phyloP scores from a whole-genome alignment of 2,329 filamentous ascomycete species.

The Bertia moriformis region DNA sequence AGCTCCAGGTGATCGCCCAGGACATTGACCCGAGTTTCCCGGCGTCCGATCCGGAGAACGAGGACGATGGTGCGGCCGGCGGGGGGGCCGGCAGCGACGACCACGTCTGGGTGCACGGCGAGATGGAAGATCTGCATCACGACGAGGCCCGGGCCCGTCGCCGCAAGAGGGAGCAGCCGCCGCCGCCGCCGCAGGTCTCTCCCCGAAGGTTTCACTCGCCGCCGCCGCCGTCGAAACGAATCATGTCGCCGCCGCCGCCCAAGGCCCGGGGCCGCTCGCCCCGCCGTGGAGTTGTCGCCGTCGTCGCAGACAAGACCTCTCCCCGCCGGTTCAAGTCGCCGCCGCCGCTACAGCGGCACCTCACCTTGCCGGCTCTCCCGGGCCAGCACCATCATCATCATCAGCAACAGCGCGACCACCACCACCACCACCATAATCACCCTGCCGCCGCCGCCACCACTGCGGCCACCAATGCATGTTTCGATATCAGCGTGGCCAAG shows the following conservation, averaged over 20 bases:
- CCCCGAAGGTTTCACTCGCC: conserved; percentile 29
- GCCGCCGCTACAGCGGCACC: too few relatives aligned
- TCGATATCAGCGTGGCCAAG: not conserved
- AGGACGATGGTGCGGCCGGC: not conserved
- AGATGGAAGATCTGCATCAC: conserved; percentile 51
- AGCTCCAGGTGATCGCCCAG: conserved; percentile 74
- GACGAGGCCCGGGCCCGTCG: conserved; percentile 33
- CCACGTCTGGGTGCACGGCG: conserved; percentile 28
- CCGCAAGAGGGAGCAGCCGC: conserved; percentile 8
- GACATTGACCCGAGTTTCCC: conserved; percentile 97
- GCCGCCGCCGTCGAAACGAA: conserved; percentile 28
- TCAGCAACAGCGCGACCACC: not conserved
- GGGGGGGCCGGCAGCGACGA: not conserved
- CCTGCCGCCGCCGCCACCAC: too few relatives aligned
- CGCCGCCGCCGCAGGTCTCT: not conserved
- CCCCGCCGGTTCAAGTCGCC: conserved; percentile 59
- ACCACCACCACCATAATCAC: not conserved
- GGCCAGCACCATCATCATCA: conserved; percentile 15
- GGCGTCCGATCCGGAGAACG: conserved; percentile 78
- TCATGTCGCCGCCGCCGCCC: conserved; percentile 10
- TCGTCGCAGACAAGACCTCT: conserved; percentile 54
- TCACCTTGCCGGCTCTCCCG: conserved; percentile 23
- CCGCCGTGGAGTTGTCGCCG: too few relatives aligned
- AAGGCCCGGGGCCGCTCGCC: too few relatives aligned
- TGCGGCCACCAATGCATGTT: not conserved